These are phyloP conservation scores for Hypholoma fasciculare DNA, from an alignment of 768 basidiomycete species.

Conservation along the genomic window DNA sequence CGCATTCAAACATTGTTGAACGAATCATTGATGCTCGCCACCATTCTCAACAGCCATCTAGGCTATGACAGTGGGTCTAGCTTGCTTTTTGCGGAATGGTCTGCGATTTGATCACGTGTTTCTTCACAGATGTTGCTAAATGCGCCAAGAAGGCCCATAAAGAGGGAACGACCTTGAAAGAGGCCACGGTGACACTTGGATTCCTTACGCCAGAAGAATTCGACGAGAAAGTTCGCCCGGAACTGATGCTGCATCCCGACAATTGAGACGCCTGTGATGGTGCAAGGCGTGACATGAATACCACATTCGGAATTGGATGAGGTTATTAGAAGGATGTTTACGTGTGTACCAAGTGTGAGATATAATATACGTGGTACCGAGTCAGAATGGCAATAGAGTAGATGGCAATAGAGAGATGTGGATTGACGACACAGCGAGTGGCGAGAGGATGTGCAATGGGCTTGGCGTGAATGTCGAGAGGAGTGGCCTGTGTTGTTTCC, in stretches of 20 bases:
- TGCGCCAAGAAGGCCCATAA: constrained; percentile 99
- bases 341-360: constrained; percentile 20
- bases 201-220: constrained; percentile 90
- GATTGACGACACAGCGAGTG: not conserved
- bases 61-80: constrained; percentile 90
- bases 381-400: not conserved
- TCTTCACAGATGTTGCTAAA: constrained; percentile 86
- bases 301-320: not conserved
- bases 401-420: not conserved
- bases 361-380: constrained; percentile 5
- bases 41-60: constrained; percentile 92
- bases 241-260: constrained; percentile 83
- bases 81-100: not conserved
- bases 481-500: constrained; percentile 21
- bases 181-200: constrained; percentile 87
- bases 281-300: constrained; percentile 17
- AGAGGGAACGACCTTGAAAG: constrained; percentile 95
- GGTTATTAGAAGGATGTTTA: constrained; percentile 17
- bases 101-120: constrained; percentile 12
- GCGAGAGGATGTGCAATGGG: not conserved
- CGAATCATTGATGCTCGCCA: constrained; percentile 97
- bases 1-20: constrained; percentile 86
- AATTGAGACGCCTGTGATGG: constrained; percentile 22
- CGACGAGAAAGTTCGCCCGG: constrained; percentile 90
- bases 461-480: constrained; percentile 13